Conservation (phyloP, 192 early-diverging fungal species). For the Gamsiella multidivaricata region DNA sequence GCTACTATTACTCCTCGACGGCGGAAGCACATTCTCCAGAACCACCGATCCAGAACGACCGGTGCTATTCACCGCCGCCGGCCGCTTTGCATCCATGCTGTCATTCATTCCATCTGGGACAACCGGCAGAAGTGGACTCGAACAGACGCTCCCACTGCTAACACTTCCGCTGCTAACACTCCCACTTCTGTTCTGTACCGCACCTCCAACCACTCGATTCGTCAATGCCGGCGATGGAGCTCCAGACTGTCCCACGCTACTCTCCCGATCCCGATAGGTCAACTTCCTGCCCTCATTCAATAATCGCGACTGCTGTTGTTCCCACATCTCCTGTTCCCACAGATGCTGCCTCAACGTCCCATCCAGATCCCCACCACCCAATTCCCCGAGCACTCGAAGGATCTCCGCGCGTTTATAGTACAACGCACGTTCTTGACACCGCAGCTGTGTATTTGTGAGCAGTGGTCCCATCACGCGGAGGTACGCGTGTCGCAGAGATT, state of each 20-base stretch:
- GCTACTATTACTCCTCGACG: conserved; percentile 20
- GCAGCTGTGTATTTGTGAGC: conserved; percentile 71
- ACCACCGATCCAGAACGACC: conserved; percentile 9
- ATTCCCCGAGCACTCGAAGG: conserved; percentile 52
- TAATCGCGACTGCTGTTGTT: background rate
- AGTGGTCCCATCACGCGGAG: conserved; percentile 73
- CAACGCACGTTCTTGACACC: conserved; percentile 15
- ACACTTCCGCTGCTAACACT: background rate
- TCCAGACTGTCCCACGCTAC: too few species aligned
- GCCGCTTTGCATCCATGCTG: background rate
- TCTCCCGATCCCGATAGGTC: conserved; percentile 41
- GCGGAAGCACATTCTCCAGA: conserved; percentile 28
- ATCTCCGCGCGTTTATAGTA: conserved; percentile 68
- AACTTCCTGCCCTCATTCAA: background rate
- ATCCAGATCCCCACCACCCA: conserved; percentile 45
- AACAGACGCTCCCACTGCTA: too few species aligned
- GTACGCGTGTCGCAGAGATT: conserved; percentile 75
- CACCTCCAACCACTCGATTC: background rate
- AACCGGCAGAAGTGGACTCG: too few species aligned
- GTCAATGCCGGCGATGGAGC: background rate
- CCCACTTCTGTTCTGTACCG: background rate
- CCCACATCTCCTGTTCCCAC: conserved; percentile 23
- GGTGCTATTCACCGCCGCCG: background rate
- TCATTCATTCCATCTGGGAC: too few species aligned
- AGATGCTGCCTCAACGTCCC: conserved; percentile 14